Base-by-base conservation (phyloP, 805 yeast species). In the Ogataea saltuana region DNA sequence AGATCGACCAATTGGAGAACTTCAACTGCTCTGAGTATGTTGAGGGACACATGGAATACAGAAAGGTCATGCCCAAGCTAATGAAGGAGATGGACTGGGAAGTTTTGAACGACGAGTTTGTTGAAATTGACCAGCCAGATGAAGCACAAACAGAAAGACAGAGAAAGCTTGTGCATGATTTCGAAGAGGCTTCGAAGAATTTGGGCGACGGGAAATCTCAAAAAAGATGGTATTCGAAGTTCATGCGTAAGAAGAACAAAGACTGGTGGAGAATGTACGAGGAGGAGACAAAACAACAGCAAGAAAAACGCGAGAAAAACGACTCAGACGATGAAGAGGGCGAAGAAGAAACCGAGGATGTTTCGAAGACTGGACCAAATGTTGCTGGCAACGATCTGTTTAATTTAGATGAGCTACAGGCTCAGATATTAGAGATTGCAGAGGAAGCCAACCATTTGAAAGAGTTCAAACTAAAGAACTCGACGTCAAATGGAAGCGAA, bases 41-140 rank as follows among this genome's bases (percentile, higher is more conserved):
- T 4, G 89, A 85, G 47, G 99, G 99, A 1, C 99, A 93, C 68
- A 88, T 93, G 97, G 88, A 85, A n/a, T 93, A 93, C 66, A 84
- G 99, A 68, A 84, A 84, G 49, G 89, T 88, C 10, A 88, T 93
- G 76, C 99, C 99, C 1, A 80, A 79, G 54, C 72, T 93, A 33
- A 61, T 93, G 51, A 75, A 76, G 49, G 65, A 68, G 39, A 55
- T 87, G 30, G 90, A 86, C 4, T 85, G 95, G 81, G 84, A 86
- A 42, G 88, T 93, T 4, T 61, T 89, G 31, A 79, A 84, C 49
- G 99, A 93, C 46, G 96, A 90, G 61, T 93, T 93, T 60, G 83
- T 86, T 15, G 99, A 93, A 64, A 90, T 93, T 53, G 97, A 90
- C 61, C 97, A 91, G 59, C 95, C 97, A 0, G 96, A 91, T 63